Percentiles rank a stretch among this genome's conserved stretches.
phyloP scores from a whole-genome alignment of 108 stramenopile genomes.

The Skeletonema costatum region DNA sequence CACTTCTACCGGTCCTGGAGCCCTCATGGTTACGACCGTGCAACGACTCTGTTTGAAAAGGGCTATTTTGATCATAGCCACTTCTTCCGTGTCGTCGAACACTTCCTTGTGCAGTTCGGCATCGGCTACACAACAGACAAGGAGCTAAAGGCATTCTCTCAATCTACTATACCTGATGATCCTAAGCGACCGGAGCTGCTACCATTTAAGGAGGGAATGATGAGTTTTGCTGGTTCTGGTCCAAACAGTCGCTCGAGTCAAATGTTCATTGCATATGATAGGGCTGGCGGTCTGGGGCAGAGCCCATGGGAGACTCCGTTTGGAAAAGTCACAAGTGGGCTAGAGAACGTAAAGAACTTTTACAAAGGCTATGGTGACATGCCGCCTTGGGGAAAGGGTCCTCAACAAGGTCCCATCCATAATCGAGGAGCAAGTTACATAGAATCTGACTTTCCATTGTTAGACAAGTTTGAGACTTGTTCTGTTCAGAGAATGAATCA shows the following conservation, averaged over 20 bases:
- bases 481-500: constrained; percentile 13
- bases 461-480: constrained; percentile 51
- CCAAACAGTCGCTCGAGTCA: constrained; percentile 76
- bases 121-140: constrained; percentile 65
- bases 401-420: constrained; percentile 43
- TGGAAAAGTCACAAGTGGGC: constrained; percentile 68
- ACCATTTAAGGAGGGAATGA: constrained; percentile 67
- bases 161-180: constrained; percentile 63
- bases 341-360: constrained; percentile 66
- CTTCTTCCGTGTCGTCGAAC: constrained; percentile 83
- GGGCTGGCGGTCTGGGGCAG: constrained; percentile 51
- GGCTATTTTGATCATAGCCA: constrained; percentile 82
- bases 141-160: constrained; percentile 44
- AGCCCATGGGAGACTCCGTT: constrained; percentile 86
- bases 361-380: constrained; percentile 81
- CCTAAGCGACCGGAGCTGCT: constrained; percentile 45
- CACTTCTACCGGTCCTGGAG: constrained; percentile 66
- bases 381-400: constrained; percentile 63
- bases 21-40: constrained; percentile 88
- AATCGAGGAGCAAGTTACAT: constrained; percentile 44
- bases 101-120: constrained; percentile 92
- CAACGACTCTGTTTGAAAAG: constrained; percentile 78
- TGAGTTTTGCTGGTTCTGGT: constrained; percentile 72
- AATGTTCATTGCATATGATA: constrained; percentile 80
- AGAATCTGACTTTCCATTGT: constrained; percentile 36